Percentiles rank a stretch among this genome's conserved stretches.
These are phyloP conservation scores for Tilletia indica DNA, from an alignment of 1,284 basidiomycete species.

Conservation along the genomic window DNA sequence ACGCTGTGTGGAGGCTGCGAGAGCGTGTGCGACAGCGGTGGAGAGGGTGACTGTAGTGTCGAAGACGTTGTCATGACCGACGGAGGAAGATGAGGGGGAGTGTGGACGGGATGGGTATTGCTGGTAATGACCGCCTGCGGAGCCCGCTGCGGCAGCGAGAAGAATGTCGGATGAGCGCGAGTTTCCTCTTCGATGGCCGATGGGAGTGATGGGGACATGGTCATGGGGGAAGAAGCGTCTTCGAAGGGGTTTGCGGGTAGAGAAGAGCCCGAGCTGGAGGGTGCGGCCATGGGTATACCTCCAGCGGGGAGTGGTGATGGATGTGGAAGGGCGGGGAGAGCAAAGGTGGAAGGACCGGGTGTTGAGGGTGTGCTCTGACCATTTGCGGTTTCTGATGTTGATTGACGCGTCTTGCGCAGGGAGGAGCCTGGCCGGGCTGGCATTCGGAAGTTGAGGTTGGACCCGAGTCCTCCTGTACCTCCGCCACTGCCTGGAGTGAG, in stretches of 20 bases:
- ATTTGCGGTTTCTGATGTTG: neutral
- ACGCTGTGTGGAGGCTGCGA: conserved; percentile 25
- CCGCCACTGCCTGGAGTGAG: conserved; percentile 10
- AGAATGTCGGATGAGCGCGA: conserved; percentile 9
- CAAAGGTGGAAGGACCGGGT: conserved; percentile 28
- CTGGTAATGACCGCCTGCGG: neutral
- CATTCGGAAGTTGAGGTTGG: conserved; percentile 34
- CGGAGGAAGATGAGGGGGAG: conserved; percentile 14
- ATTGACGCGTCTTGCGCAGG: conserved; percentile 33
- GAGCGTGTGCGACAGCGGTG: conserved; percentile 8
- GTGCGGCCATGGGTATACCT: conserved; percentile 18
- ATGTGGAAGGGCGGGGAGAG: conserved; percentile 19
- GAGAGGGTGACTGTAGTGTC: conserved; percentile 7
- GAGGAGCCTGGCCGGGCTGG: conserved; percentile 39
- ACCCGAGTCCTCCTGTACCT: conserved; percentile 3
- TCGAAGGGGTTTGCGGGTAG: conserved; percentile 11
- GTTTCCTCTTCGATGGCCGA: neutral
- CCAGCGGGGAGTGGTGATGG: conserved; percentile 25
- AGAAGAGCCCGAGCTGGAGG: neutral
- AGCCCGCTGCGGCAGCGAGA: conserved; percentile 1
- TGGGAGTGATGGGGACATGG: neutral
- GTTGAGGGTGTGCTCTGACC: conserved; percentile 20
- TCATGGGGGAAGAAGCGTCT: neutral
- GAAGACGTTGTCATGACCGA: neutral
- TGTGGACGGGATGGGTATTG: conserved; percentile 1